A percentile compares a stretch with the other conserved stretches of the same genome.
These are phyloP conservation scores for Coriolopsis trogii DNA, from an alignment of 1,284 basidiomycete genomes.

Conservation along the genomic window DNA sequence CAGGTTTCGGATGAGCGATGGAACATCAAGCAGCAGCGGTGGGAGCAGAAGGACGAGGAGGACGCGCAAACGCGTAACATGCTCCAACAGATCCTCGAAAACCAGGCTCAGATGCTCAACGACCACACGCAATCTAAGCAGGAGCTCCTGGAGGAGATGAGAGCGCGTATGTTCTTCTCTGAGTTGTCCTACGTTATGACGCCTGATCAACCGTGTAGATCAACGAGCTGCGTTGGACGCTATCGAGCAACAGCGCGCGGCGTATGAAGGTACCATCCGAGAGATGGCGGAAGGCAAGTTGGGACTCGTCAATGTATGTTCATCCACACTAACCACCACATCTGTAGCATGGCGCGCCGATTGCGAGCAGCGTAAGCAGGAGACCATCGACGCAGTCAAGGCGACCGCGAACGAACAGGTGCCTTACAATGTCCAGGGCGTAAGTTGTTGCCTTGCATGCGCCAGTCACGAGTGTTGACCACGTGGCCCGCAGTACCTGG, in stretches of 20 bases:
- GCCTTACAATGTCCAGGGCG: slow-evolving; percentile 76
- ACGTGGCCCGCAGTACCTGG: slow-evolving; percentile 55
- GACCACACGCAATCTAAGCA: slow-evolving; percentile 55
- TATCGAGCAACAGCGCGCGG: slow-evolving; percentile 18
- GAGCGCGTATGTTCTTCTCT: slow-evolving; percentile 10
- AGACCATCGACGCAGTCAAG: slow-evolving; percentile 62
- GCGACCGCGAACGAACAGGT: slow-evolving; percentile 71
- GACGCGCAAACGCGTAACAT: slow-evolving; percentile 58
- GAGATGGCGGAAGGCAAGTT: slow-evolving; percentile 26
- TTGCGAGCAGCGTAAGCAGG: slow-evolving; percentile 59
- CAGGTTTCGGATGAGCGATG: slow-evolving; percentile 58
- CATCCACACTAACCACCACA: neutral
- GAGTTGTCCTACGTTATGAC: neutral
- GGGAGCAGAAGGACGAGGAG: slow-evolving; percentile 55
- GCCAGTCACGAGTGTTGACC: slow-evolving; percentile 7
- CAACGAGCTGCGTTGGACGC: slow-evolving; percentile 22
- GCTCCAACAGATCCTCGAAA: slow-evolving; percentile 55
- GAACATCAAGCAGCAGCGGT: slow-evolving; percentile 56
- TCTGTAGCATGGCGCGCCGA: slow-evolving; percentile 63
- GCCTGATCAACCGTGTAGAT: neutral
- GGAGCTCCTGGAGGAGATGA: slow-evolving; percentile 23
- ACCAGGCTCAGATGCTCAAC: slow-evolving; percentile 50
- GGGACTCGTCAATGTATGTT: neutral
- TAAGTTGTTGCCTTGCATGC: slow-evolving; percentile 37
- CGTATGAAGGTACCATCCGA: slow-evolving; percentile 21